phyloP scores from a whole-genome alignment of 2,329 filamentous ascomycete genomes.

The Leptoxyphium fumago region DNA sequence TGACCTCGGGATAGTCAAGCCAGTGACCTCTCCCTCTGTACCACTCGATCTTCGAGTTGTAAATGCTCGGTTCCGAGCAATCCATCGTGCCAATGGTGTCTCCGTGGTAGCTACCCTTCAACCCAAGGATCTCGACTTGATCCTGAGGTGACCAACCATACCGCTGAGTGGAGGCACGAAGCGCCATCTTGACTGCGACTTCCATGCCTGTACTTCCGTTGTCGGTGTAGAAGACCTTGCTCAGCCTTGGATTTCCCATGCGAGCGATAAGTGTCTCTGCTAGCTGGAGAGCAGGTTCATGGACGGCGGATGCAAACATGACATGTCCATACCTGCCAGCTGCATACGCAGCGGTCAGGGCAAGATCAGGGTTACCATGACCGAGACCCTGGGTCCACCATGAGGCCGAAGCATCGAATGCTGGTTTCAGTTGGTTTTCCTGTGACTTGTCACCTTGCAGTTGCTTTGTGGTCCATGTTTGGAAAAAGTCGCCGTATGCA shows the following conservation, averaged over 20 bases:
- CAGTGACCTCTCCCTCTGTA: slow-evolving; percentile 64
- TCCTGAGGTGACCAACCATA: slow-evolving; percentile 45
- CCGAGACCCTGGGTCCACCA: slow-evolving; percentile 89
- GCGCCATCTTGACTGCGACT: slow-evolving; percentile 72
- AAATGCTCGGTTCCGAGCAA: slow-evolving; percentile 60
- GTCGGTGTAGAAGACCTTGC: slow-evolving; percentile 67
- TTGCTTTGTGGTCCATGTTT: slow-evolving; percentile 33
- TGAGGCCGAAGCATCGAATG: slow-evolving; percentile 72
- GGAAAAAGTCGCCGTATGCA: slow-evolving; percentile 64
- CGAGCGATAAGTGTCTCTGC: slow-evolving; percentile 48
- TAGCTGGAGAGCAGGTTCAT: slow-evolving; percentile 58
- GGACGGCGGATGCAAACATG: slow-evolving; percentile 72
- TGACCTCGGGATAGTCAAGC: slow-evolving; percentile 65
- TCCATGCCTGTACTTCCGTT: slow-evolving; percentile 75
- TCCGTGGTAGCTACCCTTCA: slow-evolving; percentile 73
- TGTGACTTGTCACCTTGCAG: slow-evolving; percentile 1
- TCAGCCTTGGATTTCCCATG: slow-evolving; percentile 49
- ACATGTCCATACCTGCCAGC: slow-evolving; percentile 76
- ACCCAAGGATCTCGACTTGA: slow-evolving; percentile 48
- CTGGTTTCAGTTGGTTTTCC: slow-evolving; percentile 39
- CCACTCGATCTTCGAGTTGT: slow-evolving; percentile 76
- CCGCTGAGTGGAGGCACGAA: slow-evolving; percentile 51
- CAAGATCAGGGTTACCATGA: slow-evolving; percentile 57
- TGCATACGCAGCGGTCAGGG: slow-evolving; percentile 64
- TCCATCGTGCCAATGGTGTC: slow-evolving; percentile 87